Base-by-base conservation (phyloP, 2,329 filamentous ascomycete genomes). In the Aspergillus sp. region DNA sequence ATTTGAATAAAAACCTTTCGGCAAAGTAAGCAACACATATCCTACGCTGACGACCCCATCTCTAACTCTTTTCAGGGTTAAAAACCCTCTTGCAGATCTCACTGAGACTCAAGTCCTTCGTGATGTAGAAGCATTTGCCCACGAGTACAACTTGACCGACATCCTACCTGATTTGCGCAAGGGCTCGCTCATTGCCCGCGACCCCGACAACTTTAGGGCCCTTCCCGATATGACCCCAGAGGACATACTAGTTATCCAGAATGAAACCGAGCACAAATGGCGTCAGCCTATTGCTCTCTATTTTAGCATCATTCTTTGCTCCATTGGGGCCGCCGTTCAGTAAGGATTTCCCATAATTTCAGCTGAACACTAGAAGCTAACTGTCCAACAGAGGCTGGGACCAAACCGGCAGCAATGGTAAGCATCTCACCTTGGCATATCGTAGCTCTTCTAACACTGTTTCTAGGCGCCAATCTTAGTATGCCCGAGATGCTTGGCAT, bases 311-410 rank as follows among this genome's bases (percentile, higher is more conserved):
- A 75, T 80, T 41, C 72, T 82, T 15, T 81, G 79, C 64, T 82
- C 80, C 2, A 74, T 83, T 44, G 81, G 78, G 42, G 80, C 80
- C 50, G 79, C 80, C 8, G 78, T 82, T 0, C 81, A 84, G 72
- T 74, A 68, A 58, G 78, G 73, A 13, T 7, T 22, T 39, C 13
- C 34, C 18, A 4, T 32, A 24, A 38, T n/a, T 32, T 20, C 15
- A 4, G 18, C 12, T 24, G 9, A 8, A 20, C 6, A 8, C 11
- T 20, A 13, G 11, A 11, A 15, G 4, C 48, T 59, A 52, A 48
- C 26, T 32, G 9, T 45, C 13, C 22, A 30, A 54, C 36, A 70
- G 67, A 56, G 69, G 69, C 24, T 71, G 69, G 69, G 69, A 71
- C 38, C 69, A 71, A 51, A 72, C 69, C 18, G 69, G 69, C 30